Evolutionary conservation across 2,329 filamentous ascomycete genomes (phyloP).

Genomic region (Teratosphaeria epicoccoides): DNA sequence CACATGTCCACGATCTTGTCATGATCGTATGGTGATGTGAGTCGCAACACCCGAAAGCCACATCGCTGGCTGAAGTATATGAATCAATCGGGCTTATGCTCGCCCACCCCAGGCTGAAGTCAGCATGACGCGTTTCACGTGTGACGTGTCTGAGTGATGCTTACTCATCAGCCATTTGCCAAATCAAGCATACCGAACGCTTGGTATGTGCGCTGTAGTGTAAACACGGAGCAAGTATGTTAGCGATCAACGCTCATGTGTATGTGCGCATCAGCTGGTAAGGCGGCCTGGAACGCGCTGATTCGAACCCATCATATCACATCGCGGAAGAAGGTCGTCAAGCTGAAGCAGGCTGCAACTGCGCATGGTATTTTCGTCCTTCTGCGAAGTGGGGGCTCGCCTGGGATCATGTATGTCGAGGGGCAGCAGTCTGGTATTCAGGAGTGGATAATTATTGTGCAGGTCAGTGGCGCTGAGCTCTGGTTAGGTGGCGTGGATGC

Average conservation of each 20-base stretch:
- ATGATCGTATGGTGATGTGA: too few species aligned
- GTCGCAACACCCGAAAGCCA: too few species aligned
- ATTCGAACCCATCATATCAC: constrained; percentile 76
- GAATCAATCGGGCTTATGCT: too few species aligned
- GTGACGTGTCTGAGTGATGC: too few species aligned
- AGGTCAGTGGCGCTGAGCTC: constrained; percentile 27
- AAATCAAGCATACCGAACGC: background rate
- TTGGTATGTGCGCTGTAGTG: too few species aligned
- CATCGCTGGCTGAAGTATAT: too few species aligned
- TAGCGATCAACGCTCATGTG: background rate
- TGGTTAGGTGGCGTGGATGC: background rate
- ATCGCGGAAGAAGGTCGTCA: constrained; percentile 60
- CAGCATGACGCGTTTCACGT: too few species aligned
- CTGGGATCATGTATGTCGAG: constrained; percentile 72
- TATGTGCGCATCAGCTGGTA: background rate
- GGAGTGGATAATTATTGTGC: constrained; percentile 55
- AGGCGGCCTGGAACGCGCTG: constrained; percentile 41
- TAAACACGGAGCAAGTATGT: too few species aligned
- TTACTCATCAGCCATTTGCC: background rate
- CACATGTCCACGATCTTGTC: too few species aligned
- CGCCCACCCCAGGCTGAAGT: too few species aligned
- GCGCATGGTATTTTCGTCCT: constrained; percentile 52
- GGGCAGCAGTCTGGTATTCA: constrained; percentile 46
- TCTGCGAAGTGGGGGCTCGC: constrained; percentile 55
- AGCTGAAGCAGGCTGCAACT: constrained; percentile 54